Percentiles rank a stretch among this genome's conserved stretches.
Evolutionary conservation across 2,329 filamentous ascomycete genomes (phyloP).

Genomic region (Xylariaceae sp.): DNA sequence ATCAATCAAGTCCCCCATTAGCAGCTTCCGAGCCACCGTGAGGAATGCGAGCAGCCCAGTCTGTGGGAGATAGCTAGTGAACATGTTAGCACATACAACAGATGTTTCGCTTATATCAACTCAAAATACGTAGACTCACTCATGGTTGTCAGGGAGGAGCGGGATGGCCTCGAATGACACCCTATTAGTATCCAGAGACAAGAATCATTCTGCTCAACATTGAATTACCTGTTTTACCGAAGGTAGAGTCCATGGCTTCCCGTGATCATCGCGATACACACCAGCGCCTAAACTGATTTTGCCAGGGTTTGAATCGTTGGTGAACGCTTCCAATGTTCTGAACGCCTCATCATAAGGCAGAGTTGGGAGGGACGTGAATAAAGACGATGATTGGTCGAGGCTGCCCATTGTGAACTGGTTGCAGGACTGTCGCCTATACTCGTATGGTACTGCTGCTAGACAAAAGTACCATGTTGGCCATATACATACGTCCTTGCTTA

Average conservation of each 20-base stretch:
- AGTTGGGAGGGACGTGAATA: conserved; percentile 4
- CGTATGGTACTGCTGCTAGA: no score
- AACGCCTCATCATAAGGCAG: conserved; percentile 9
- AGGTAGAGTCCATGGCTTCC: conserved; percentile 37
- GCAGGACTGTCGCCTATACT: not conserved
- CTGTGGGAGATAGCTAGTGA: conserved; percentile 22
- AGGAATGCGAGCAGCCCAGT: conserved; percentile 23
- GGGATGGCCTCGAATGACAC: not conserved
- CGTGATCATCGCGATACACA: conserved; percentile 39
- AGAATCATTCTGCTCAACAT: not conserved
- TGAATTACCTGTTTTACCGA: conserved; percentile 31
- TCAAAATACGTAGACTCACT: no score
- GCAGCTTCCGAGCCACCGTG: conserved; percentile 25
- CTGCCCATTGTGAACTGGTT: conserved; percentile 3
- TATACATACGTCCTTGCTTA: not conserved
- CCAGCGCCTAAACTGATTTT: conserved; percentile 20
- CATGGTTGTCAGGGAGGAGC: conserved; percentile 6
- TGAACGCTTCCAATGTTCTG: not conserved
- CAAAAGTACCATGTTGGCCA: no score
- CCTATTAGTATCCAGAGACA: not conserved
- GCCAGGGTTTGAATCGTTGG: conserved; percentile 4
- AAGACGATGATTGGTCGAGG: not conserved
- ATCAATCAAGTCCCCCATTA: conserved; percentile 21
- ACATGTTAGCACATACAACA: not conserved
- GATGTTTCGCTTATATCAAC: not conserved